These are phyloP conservation scores for Blastobotrys americana DNA, from an alignment of 805 yeast genomes.

Conservation along the genomic window DNA sequence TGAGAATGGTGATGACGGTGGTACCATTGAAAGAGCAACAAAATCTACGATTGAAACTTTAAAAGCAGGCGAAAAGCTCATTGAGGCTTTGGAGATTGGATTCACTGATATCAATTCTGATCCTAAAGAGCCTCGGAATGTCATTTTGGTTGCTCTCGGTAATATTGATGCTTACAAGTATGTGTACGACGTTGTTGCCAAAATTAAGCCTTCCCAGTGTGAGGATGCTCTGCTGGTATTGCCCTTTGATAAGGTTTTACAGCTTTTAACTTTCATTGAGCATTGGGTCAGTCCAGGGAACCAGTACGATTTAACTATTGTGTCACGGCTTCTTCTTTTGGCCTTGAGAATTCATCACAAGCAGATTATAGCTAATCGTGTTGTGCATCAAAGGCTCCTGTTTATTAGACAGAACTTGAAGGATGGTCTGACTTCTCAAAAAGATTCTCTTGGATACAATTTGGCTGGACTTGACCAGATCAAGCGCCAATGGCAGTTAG, in stretches of 20 bases:
- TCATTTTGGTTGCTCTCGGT: slow-evolving; percentile 62
- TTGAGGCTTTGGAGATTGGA: slow-evolving; percentile 88
- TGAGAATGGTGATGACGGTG: slow-evolving; percentile 42
- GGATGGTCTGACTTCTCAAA: slow-evolving; percentile 42
- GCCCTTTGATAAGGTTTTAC: slow-evolving; percentile 77
- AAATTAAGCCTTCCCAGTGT: slow-evolving; percentile 74
- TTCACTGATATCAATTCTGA: slow-evolving; percentile 56
- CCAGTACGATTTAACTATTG: slow-evolving; percentile 37
- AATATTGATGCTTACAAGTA: slow-evolving; percentile 67
- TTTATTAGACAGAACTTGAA: slow-evolving; percentile 59
- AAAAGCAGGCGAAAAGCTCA: slow-evolving; percentile 87
- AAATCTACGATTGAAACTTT: slow-evolving; percentile 85
- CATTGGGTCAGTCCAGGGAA: slow-evolving; percentile 50
- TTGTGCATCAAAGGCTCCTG: slow-evolving; percentile 55
- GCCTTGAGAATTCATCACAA: slow-evolving; percentile 64
- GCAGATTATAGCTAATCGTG: slow-evolving; percentile 52
- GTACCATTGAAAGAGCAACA: slow-evolving; percentile 52
- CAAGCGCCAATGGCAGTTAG: slow-evolving; percentile 69
- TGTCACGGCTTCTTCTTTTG: slow-evolving; percentile 72
- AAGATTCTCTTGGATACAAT: slow-evolving; percentile 69
- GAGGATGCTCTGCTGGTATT: slow-evolving; percentile 89
- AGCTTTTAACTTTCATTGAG: slow-evolving; percentile 64
- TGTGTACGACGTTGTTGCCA: slow-evolving; percentile 61
- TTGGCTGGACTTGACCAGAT: slow-evolving; percentile 72
- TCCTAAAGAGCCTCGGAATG: slow-evolving; percentile 54